Base-by-base conservation (phyloP, 2,329 filamentous ascomycete species). In the Colletotrichum melonis region DNA sequence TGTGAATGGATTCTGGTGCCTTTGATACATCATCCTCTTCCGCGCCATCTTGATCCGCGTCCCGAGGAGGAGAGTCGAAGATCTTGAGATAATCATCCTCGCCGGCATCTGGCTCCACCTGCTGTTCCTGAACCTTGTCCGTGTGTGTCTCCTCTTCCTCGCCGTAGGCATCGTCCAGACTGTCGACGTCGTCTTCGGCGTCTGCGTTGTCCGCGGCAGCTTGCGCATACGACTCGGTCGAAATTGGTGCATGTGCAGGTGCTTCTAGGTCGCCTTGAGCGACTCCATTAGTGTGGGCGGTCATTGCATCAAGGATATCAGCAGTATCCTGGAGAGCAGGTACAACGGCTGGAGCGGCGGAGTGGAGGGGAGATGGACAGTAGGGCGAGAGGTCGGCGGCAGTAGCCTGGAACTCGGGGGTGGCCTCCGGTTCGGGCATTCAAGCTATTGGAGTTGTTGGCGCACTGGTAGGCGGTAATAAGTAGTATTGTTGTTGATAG, bases 311-410 rank as follows among this genome's bases (percentile, higher is more conserved):
- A 74, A 88, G 82, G 74, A 82, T 84, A 75, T 89, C 87, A 76
- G 87, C 87, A 67, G 86, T 87, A 74, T 88, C 82, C 78, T 89
- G 87, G 70, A 90, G 86, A 30, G 82, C 81, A 38, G 88, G 87
- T 66, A 89, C 84, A 73, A 86, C 82, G 67, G 85, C 80, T 58
- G 87, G 81, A 30, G 86, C 85, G 69, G 85, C 82, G 60, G 83
- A 84, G 75, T 88, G 83, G 72, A 88, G 78, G 70, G 86, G 83
- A 70, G 86, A 81, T 60, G 87, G 88, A 64, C 87, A 89, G 63
- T 89, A 78, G 14, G 87, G 88, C 60, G 84, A 88, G 70, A 90
- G 82, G 80, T 86, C 83, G 82, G 87, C 87, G 81, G 87, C 87
- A 77, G 87, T 84, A 77, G 87, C 88, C 84, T 87, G 84, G 75